phyloP scores from a whole-genome alignment of 768 basidiomycete species.

The Boletales sp. region DNA sequence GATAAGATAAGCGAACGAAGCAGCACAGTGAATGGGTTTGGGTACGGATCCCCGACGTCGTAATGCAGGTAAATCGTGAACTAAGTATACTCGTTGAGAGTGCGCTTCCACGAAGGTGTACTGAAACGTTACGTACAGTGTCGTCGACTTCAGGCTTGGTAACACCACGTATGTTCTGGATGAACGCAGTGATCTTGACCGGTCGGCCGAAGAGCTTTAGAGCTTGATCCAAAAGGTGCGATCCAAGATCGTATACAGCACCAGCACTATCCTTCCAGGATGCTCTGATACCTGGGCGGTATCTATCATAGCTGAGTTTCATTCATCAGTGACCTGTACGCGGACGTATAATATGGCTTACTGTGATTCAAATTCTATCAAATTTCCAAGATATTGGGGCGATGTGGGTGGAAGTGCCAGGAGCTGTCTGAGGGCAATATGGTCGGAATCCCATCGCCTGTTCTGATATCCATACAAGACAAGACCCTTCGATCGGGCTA shows the following conservation, averaged over 20 bases:
- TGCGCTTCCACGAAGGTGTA: background rate
- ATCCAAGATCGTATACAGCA: slow-evolving; percentile 71
- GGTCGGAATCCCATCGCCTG: slow-evolving; percentile 78
- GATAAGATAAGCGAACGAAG: slow-evolving; percentile 70
- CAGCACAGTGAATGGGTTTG: slow-evolving; percentile 61
- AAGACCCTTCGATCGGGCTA: slow-evolving; percentile 57
- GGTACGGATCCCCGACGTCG: slow-evolving; percentile 33
- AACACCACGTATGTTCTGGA: slow-evolving; percentile 65
- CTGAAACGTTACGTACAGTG: slow-evolving; percentile 37
- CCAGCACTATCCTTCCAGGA: slow-evolving; percentile 81
- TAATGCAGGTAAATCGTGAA: slow-evolving; percentile 56
- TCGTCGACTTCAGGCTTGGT: slow-evolving; percentile 67
- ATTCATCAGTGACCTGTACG: background rate
- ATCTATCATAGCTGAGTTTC: slow-evolving; percentile 64
- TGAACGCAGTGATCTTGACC: slow-evolving; percentile 59
- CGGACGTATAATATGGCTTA: slow-evolving; percentile 28
- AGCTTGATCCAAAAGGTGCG: slow-evolving; percentile 78
- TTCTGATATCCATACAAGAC: slow-evolving; percentile 74
- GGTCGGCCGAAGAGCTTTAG: slow-evolving; percentile 76
- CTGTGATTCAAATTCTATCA: slow-evolving; percentile 77
- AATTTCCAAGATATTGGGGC: slow-evolving; percentile 52
- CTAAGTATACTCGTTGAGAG: slow-evolving; percentile 22
- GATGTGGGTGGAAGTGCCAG: slow-evolving; percentile 50
- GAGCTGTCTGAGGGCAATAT: slow-evolving; percentile 59
- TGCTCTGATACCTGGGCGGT: slow-evolving; percentile 57